phyloP scores from a whole-genome alignment of 2,329 filamentous ascomycete species.

The Colletotrichum karsti region DNA sequence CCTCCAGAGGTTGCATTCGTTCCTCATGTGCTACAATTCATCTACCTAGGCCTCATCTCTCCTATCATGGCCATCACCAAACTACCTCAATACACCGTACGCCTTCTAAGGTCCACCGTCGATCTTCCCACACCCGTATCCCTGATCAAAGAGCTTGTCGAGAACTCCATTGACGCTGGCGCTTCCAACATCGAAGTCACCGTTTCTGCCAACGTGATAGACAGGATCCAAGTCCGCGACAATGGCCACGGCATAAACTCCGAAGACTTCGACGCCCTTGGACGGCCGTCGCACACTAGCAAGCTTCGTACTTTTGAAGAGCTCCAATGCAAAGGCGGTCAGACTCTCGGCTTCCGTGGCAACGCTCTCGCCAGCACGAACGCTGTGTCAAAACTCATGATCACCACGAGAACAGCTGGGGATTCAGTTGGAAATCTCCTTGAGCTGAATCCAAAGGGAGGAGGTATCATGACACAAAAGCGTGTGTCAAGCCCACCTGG shows the following conservation, averaged over 20 bases:
- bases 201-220: slow-evolving; percentile 71
- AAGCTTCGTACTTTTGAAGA: slow-evolving; percentile 75
- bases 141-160: slow-evolving; percentile 79
- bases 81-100: slow-evolving; percentile 57
- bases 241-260: slow-evolving; percentile 76
- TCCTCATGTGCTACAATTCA: neutral
- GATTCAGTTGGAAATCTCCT: slow-evolving; percentile 66
- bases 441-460: slow-evolving; percentile 48
- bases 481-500: slow-evolving; percentile 67
- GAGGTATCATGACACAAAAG: slow-evolving; percentile 48
- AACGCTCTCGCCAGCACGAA: slow-evolving; percentile 75
- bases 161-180: slow-evolving; percentile 78
- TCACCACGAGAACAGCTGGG: slow-evolving; percentile 70
- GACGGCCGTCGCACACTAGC: slow-evolving; percentile 76
- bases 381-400: slow-evolving; percentile 63
- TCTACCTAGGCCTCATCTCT: neutral
- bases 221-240: slow-evolving; percentile 75
- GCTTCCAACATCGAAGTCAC: slow-evolving; percentile 73
- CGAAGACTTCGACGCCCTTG: slow-evolving; percentile 69
- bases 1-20: neutral
- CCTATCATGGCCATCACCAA: slow-evolving; percentile 57
- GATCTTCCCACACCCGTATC: slow-evolving; percentile 67
- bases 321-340: slow-evolving; percentile 61
- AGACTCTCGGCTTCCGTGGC: slow-evolving; percentile 78
- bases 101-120: slow-evolving; percentile 68